Conservation (phyloP, 495 filamentous ascomycete species). For the Penicillium desertorum region DNA sequence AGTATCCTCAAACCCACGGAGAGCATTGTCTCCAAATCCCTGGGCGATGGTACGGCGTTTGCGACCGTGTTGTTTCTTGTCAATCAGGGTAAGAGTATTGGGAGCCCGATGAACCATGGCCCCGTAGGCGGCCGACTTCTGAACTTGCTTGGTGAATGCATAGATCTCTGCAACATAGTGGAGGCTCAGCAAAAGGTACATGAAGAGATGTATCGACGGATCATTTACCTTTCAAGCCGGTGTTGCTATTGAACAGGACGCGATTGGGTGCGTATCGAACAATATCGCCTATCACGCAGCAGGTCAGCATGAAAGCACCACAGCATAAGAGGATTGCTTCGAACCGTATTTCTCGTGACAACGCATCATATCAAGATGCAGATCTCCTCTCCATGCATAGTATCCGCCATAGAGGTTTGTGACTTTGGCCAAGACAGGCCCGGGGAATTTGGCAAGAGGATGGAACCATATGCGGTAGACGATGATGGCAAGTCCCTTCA, state of each 20-base stretch:
- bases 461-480: conserved; percentile 13
- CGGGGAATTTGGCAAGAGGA: conserved; percentile 33
- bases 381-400: conserved; percentile 43
- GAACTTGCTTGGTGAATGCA: conserved; percentile 28
- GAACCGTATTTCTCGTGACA: conserved; percentile 58
- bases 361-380: conserved; percentile 58
- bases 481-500: too few species aligned
- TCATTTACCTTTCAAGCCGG: conserved; percentile 9
- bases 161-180: conserved; percentile 28
- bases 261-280: conserved; percentile 18
- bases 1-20: conserved; percentile 29
- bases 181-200: too few species aligned
- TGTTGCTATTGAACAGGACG: conserved; percentile 13
- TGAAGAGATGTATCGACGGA: too few species aligned
- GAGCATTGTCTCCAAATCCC: conserved; percentile 37
- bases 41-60: conserved; percentile 38
- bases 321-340: too few species aligned
- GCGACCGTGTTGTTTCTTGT: conserved; percentile 39
- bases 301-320: conserved; percentile 5
- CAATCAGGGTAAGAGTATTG: conserved; percentile 39
- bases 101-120: conserved; percentile 35
- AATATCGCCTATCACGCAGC: conserved; percentile 6
- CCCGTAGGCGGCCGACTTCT: conserved; percentile 37
- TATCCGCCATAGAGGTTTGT: conserved; percentile 57
- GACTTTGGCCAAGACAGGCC: conserved; percentile 30